Percentiles rank a stretch among this genome's conserved stretches.
phyloP scores from a whole-genome alignment of 2,329 filamentous ascomycete genomes.

The Macrophomina pseudophaseolina region DNA sequence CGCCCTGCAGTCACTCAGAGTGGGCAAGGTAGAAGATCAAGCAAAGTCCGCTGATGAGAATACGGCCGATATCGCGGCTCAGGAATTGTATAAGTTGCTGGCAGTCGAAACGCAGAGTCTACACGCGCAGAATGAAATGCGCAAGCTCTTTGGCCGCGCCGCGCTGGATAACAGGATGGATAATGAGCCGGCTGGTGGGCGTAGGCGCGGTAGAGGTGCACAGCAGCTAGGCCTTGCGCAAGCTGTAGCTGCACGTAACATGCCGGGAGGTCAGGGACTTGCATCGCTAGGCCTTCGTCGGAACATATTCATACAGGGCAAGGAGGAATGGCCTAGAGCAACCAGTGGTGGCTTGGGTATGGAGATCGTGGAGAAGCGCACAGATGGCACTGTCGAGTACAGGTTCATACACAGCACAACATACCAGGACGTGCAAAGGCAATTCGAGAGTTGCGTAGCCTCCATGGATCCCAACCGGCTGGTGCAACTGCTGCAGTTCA shows the following conservation, averaged over 20 bases:
- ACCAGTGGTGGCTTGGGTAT: slow-evolving; percentile 84
- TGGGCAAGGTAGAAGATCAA: slow-evolving; percentile 26
- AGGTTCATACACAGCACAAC: slow-evolving; percentile 73
- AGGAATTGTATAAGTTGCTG: slow-evolving; percentile 60
- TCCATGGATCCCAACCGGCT: slow-evolving; percentile 83
- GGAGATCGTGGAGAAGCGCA: slow-evolving; percentile 65
- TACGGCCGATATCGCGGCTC: slow-evolving; percentile 44
- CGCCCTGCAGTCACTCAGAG: slow-evolving; percentile 58
- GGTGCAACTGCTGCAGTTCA: slow-evolving; percentile 72
- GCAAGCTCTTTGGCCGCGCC: slow-evolving; percentile 70
- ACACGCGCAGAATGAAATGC: slow-evolving; percentile 91
- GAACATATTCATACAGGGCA: slow-evolving; percentile 85
- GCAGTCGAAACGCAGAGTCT: slow-evolving; percentile 73
- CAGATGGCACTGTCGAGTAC: slow-evolving; percentile 71
- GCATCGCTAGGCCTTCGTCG: slow-evolving; percentile 73
- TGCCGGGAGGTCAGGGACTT: slow-evolving; percentile 66
- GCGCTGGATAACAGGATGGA: slow-evolving; percentile 61
- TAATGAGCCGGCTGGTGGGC: slow-evolving; percentile 56
- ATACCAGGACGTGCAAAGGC: slow-evolving; percentile 75
- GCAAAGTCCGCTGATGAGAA: slow-evolving; percentile 37
- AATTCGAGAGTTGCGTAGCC: slow-evolving; percentile 81
- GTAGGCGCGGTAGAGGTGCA: slow-evolving; percentile 62
- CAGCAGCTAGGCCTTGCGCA: slow-evolving; percentile 64
- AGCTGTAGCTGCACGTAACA: slow-evolving; percentile 60
- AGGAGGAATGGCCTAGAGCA: slow-evolving; percentile 83